These are phyloP conservation scores for Chaetomiaceae sp. DNA, from an alignment of 2,329 filamentous ascomycete species.

Conservation along the genomic window DNA sequence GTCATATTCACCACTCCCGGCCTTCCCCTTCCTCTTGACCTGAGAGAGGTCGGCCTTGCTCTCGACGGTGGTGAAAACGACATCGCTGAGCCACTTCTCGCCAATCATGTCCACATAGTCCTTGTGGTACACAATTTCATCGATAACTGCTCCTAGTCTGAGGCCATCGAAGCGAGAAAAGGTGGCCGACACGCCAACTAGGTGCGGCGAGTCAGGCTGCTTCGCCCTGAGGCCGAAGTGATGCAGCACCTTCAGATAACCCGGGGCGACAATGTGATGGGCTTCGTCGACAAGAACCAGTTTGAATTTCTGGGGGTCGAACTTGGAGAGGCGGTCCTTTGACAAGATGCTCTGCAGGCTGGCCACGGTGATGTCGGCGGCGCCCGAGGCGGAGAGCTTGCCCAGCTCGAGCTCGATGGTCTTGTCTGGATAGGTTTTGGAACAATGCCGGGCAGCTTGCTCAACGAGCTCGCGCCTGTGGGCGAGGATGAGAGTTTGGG, in stretches of 20 bases:
- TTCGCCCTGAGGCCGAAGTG: constrained; percentile 65
- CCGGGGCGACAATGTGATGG: constrained; percentile 86
- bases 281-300: constrained; percentile 92
- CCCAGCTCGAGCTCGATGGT: constrained; percentile 91
- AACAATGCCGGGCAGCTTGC: constrained; percentile 85
- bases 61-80: constrained; percentile 90
- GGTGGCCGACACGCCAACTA: constrained; percentile 83
- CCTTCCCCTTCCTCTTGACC: constrained; percentile 57
- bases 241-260: constrained; percentile 70
- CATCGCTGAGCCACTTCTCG: constrained; percentile 86
- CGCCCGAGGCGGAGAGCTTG: constrained; percentile 66
- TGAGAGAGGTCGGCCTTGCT: constrained; percentile 74
- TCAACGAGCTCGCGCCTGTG: constrained; percentile 92
- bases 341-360: constrained; percentile 83
- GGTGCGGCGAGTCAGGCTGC: constrained; percentile 51
- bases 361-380: constrained; percentile 88
- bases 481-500: constrained; percentile 83
- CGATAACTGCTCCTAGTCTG: constrained; percentile 76
- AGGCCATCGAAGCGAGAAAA: constrained; percentile 77
- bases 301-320: constrained; percentile 76
- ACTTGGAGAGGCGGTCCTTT: constrained; percentile 72
- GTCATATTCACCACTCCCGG: constrained; percentile 72
- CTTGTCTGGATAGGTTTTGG: constrained; percentile 72
- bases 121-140: constrained; percentile 95
- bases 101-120: constrained; percentile 65